Base-by-base conservation (phyloP, 768 basidiomycete species). In the Cystobasidium ongulense region DNA sequence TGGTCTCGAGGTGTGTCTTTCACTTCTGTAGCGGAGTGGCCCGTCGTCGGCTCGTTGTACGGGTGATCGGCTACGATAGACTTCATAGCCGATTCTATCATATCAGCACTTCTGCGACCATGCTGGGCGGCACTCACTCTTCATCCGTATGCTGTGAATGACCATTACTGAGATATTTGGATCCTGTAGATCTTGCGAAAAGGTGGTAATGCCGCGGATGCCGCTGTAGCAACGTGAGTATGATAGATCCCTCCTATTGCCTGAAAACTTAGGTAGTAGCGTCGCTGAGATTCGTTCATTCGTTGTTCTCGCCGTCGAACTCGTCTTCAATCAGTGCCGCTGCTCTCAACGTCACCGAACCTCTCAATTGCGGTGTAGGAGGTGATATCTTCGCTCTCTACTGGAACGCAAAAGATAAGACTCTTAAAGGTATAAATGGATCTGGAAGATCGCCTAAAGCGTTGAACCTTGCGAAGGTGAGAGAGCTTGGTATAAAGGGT, bases 271-370 rank as follows among this genome's bases (percentile, higher is more conserved):
- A 57, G 8, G n/a, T n/a, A 7, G n/a, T 7, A 57, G n/a, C 23
- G 53, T 31, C 7, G 7, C 11, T 15, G 29, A 10, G 18, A 11
- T 31, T n/a, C 10, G 61, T 63, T 63, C 33, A 7, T 23, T 27
- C 18, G 8, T 23, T 36, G 33, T 21, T 63, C 62, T n/a, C 7
- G 7, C n/a, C 11, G n/a, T 25, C 62, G 11, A 31, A 8, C 33
- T 25, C 62, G 5, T 63, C 17, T 7, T 25, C 29, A 23, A 52
- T 18, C 7, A 71, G 68, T 1, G 90, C 93, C 62, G 93, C 88
- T 2, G 94, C 92, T 18, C 81, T 99, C 77, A 97, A 96, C 81
- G 88, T 97, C 39, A 92, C 91, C 0, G 91, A 94, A 78, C 91
- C 80, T 0, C 75, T 87, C 77, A 89, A 83, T 76, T 92, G 91